These are phyloP conservation scores for Cutaneotrichosporon daszewskae DNA, from an alignment of 1,284 basidiomycete genomes.

Conservation along the genomic window DNA sequence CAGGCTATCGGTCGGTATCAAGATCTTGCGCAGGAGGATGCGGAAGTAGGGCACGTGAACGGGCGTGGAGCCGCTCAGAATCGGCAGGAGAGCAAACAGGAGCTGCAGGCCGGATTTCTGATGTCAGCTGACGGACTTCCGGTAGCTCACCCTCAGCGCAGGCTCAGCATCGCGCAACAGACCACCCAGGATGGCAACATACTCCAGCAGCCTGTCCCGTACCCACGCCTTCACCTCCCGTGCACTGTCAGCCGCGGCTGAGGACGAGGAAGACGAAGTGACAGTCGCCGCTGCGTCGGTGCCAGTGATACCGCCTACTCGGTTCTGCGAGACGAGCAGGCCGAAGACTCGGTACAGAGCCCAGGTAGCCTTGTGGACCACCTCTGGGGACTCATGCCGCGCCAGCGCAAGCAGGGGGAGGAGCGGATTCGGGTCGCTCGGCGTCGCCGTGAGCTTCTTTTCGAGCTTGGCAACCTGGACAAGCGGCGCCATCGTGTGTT, in stretches of 20 bases:
- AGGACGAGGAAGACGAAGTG: too few species aligned
- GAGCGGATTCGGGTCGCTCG: conserved; percentile 69
- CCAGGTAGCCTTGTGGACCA: conserved; percentile 71
- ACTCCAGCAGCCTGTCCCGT: conserved; percentile 62
- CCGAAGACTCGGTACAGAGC: conserved; percentile 76
- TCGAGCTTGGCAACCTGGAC: conserved; percentile 33
- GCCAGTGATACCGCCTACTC: conserved; percentile 49
- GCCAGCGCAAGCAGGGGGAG: conserved; percentile 65
- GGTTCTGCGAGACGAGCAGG: conserved; percentile 57
- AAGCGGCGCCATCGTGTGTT: conserved; percentile 7
- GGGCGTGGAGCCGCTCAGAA: conserved; percentile 61
- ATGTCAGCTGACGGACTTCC: background rate
- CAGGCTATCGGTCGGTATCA: conserved; percentile 33
- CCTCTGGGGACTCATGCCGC: conserved; percentile 48
- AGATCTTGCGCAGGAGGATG: conserved; percentile 33
- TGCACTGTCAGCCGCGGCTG: conserved; percentile 21
- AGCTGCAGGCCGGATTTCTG: conserved; percentile 71
- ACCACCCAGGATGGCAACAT: conserved; percentile 61
- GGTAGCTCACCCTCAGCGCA: conserved; percentile 53
- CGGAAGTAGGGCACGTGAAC: conserved; percentile 39
- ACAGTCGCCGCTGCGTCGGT: conserved; percentile 3
- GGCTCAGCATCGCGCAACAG: conserved; percentile 69
- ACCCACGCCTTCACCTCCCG: conserved; percentile 55
- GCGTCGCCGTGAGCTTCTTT: conserved; percentile 19
- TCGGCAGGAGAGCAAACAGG: conserved; percentile 71